These are phyloP conservation scores for Emericellopsis cladophorae DNA, from an alignment of 2,329 filamentous ascomycete genomes.

Conservation along the genomic window DNA sequence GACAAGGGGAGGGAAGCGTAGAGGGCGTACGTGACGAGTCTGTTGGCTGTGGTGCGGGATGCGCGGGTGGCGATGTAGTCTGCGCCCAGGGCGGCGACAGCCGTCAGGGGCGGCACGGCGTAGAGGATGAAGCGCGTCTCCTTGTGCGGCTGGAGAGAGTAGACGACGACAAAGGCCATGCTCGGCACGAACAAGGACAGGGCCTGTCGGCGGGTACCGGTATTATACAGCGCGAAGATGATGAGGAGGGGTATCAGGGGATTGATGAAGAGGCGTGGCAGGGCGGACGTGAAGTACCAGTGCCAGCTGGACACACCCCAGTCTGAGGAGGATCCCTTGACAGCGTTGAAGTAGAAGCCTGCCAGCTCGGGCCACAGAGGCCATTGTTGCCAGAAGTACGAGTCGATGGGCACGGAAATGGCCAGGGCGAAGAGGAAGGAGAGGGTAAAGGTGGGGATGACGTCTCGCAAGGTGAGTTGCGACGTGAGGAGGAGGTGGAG, in stretches of 20 bases:
- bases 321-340: constrained; percentile 67
- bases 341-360: constrained; percentile 83
- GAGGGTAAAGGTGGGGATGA: constrained; percentile 53
- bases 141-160: constrained; percentile 87
- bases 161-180: constrained; percentile 61
- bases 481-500: constrained; percentile 47
- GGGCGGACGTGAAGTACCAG: constrained; percentile 71
- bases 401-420: constrained; percentile 67
- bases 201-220: constrained; percentile 28
- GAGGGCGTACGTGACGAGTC: constrained; percentile 39
- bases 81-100: constrained; percentile 61
- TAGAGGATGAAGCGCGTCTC: constrained; percentile 95
- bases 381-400: constrained; percentile 81
- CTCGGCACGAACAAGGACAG: constrained; percentile 49
- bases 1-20: constrained; percentile 46
- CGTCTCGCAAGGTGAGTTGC: constrained; percentile 36
- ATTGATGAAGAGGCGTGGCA: constrained; percentile 77
- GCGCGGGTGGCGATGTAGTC: constrained; percentile 55
- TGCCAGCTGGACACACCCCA: constrained; percentile 84
- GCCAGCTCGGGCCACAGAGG: constrained; percentile 77
- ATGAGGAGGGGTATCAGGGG: constrained; percentile 50
- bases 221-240: constrained; percentile 35
- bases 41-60: constrained; percentile 46
- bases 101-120: constrained; percentile 67
- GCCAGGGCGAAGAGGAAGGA: constrained; percentile 55